phyloP scores from a whole-genome alignment of 2,329 filamentous ascomycete species.

The Fusarium subglutinans region DNA sequence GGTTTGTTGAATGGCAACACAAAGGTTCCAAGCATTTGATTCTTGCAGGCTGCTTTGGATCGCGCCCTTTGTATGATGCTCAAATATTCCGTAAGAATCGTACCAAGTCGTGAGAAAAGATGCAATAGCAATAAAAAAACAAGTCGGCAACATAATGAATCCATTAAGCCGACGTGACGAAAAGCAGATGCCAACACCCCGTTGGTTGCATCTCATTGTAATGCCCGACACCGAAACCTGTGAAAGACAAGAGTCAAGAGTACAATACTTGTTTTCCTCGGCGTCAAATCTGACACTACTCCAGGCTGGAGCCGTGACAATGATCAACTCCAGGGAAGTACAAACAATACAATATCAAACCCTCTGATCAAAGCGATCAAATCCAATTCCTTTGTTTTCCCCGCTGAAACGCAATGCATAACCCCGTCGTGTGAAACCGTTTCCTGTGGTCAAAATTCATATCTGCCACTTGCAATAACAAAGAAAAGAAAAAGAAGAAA shows the following conservation, averaged over 20 bases:
- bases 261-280: conserved; percentile 4
- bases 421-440: conserved; percentile 47
- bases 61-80: conserved; percentile 17
- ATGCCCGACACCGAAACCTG: conserved; percentile 36
- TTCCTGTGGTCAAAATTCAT: conserved; percentile 39
- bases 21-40: conserved; percentile 20
- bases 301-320: neutral
- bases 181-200: conserved; percentile 28
- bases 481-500: conserved; percentile 25
- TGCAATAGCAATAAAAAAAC: conserved; percentile 15
- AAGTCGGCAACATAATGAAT: conserved; percentile 30
- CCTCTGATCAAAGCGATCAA: conserved; percentile 38
- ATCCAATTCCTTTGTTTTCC: conserved; percentile 43
- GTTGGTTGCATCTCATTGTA: conserved; percentile 25
- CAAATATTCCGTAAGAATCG: conserved; percentile 35
- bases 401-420: conserved; percentile 52
- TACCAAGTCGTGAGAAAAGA: conserved; percentile 39
- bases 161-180: conserved; percentile 40
- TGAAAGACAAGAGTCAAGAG: conserved; percentile 34
- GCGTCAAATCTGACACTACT: neutral
- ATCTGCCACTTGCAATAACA: conserved; percentile 37
- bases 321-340: neutral
- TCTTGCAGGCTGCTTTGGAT: conserved; percentile 4
- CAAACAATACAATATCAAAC: conserved; percentile 33
- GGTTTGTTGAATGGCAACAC: conserved; percentile 2